Percentiles rank a stretch among this genome's conserved stretches.
These are phyloP conservation scores for Aspergillus biplanus DNA, from an alignment of 495 filamentous ascomycete species.

Conservation along the genomic window DNA sequence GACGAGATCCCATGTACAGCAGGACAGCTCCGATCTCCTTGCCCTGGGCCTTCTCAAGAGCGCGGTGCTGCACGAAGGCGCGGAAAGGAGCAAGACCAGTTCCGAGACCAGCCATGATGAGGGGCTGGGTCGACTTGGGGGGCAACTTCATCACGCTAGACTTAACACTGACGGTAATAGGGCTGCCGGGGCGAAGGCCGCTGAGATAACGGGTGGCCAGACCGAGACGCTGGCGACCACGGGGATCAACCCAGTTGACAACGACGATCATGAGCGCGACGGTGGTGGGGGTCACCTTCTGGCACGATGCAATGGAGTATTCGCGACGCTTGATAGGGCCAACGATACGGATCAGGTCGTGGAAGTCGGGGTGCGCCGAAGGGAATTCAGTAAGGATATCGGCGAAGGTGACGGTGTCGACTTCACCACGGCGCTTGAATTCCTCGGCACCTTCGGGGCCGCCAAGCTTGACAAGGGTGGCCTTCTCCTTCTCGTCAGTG, in stretches of 20 bases:
- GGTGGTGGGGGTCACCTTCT: conserved; percentile 83
- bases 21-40: conserved; percentile 92
- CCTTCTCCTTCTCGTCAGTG: conserved; percentile 78
- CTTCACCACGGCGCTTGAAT: conserved; percentile 92
- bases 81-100: conserved; percentile 97
- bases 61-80: conserved; percentile 96
- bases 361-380: conserved; percentile 86
- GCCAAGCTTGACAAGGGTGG: conserved; percentile 73
- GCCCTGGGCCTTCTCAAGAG: conserved; percentile 93
- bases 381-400: conserved; percentile 87
- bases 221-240: conserved; percentile 87
- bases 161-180: conserved; percentile 90
- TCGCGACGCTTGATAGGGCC: conserved; percentile 92
- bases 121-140: conserved; percentile 76
- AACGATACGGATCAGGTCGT: conserved; percentile 88
- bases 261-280: conserved; percentile 97
- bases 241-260: conserved; percentile 90
- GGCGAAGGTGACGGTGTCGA: conserved; percentile 90
- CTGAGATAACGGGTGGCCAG: conserved; percentile 90
- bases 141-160: conserved; percentile 98
- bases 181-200: conserved; percentile 68
- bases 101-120: conserved; percentile 99
- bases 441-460: conserved; percentile 85
- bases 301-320: conserved; percentile 96
- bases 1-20: conserved; percentile 94